A percentile compares a stretch with the other conserved stretches of the same genome.
These are phyloP conservation scores for Salix dunnii DNA, from an alignment of 345 rosid genomes.

Conservation along the genomic window DNA sequence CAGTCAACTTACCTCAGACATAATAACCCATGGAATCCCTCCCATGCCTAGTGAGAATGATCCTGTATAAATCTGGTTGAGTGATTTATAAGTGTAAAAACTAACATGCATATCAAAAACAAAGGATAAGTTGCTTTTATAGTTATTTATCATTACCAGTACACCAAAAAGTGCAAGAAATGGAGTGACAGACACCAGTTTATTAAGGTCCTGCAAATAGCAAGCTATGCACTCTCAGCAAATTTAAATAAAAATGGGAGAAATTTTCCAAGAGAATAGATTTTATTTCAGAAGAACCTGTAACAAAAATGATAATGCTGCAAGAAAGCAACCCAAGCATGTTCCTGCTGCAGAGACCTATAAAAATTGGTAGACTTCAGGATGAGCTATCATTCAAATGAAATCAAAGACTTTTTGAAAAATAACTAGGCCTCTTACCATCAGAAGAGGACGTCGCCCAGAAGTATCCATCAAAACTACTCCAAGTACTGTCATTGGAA, in stretches of 20 bases:
- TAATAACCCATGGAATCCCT: conserved; percentile 65
- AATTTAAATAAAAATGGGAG: neutral
- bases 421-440: conserved; percentile 39
- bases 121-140: neutral
- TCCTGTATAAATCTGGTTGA: conserved; percentile 39
- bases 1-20: conserved; percentile 55
- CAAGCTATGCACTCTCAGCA: neutral
- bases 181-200: conserved; percentile 40
- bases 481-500: conserved; percentile 68
- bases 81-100: neutral
- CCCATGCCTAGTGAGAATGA: conserved; percentile 59
- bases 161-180: conserved; percentile 50
- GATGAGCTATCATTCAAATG: neutral
- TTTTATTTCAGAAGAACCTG: conserved; percentile 36
- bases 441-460: conserved; percentile 67
- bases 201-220: conserved; percentile 41
- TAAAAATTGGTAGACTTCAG: conserved; percentile 12
- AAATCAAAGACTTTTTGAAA: neutral
- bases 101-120: neutral
- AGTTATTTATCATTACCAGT: conserved; percentile 32
- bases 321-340: conserved; percentile 68
- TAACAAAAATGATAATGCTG: conserved; percentile 49
- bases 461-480: conserved; percentile 62
- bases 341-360: conserved; percentile 87
- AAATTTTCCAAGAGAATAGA: neutral